These are phyloP conservation scores for baker's yeast (Saccharomyces cerevisiae) DNA, from an alignment of 805 yeast species.

Conservation along the genomic window DNA sequence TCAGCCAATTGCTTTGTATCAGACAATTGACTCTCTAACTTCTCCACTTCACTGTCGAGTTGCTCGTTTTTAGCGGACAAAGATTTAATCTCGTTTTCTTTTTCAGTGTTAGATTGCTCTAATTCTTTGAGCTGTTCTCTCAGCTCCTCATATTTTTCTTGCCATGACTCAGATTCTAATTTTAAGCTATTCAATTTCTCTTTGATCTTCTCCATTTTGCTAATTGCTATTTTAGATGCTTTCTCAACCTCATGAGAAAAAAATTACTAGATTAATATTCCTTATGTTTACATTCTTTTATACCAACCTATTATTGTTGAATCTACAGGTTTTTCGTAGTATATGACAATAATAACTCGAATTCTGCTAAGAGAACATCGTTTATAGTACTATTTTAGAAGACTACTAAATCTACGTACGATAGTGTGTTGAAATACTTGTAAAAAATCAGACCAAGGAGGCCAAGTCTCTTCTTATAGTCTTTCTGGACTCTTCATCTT, in stretches of 20 bases:
- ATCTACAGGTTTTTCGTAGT: neutral
- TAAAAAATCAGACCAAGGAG: neutral
- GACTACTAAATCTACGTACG: neutral
- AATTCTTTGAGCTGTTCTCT: slow-evolving; percentile 71
- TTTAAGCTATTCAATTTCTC: slow-evolving; percentile 80
- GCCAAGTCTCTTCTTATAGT: neutral
- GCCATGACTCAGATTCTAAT: slow-evolving; percentile 94
- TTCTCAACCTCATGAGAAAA: neutral
- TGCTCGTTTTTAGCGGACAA: slow-evolving; percentile 86
- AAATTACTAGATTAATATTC: neutral
- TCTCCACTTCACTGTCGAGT: slow-evolving; percentile 75
- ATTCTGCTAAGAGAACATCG: neutral
- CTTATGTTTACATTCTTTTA: neutral
- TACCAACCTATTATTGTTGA: neutral
- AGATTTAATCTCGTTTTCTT: slow-evolving; percentile 91
- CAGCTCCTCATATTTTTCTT: slow-evolving; percentile 89
- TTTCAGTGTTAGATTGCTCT: slow-evolving; percentile 85
- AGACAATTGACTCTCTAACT: slow-evolving; percentile 29
- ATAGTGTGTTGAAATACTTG: neutral
- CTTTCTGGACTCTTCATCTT: slow-evolving; percentile 4
- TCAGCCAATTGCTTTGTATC: slow-evolving; percentile 72
- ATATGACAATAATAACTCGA: neutral
- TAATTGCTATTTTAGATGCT: neutral
- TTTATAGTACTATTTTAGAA: neutral
- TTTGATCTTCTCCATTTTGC: slow-evolving; percentile 50